These are phyloP conservation scores for Cylindricascospora bacillispora DNA, from an alignment of 1,139 yeast species.

Conservation along the genomic window DNA sequence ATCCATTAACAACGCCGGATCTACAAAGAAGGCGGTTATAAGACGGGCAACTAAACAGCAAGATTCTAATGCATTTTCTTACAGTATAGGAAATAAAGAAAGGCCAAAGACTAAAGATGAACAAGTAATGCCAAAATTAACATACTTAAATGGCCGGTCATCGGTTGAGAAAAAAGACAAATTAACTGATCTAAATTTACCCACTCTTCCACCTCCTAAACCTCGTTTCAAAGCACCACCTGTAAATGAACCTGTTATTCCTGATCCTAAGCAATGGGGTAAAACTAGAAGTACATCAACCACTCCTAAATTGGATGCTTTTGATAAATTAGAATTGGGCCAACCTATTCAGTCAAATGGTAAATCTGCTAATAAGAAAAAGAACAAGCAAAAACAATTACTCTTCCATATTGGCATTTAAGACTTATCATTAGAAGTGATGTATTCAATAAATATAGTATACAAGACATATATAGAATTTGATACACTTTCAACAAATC, in stretches of 20 bases:
- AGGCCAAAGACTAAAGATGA: conserved; percentile 3
- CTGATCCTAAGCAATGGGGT: conserved; percentile 25
- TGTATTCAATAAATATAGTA: too few species aligned
- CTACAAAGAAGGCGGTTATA: too few species aligned
- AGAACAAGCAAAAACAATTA: conserved; percentile 34
- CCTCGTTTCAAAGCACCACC: conserved; percentile 30
- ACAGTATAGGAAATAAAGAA: too few species aligned
- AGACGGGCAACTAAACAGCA: too few species aligned
- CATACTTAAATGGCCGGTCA: conserved; percentile 8
- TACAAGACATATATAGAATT: too few species aligned
- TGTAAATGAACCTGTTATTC: conserved; percentile 26
- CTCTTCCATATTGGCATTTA: conserved; percentile 33
- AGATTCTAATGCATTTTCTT: too few species aligned
- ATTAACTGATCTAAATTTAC: conserved; percentile 34
- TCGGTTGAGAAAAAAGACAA: conserved; percentile 8
- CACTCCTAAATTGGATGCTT: conserved; percentile 1
- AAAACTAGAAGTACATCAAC: conserved; percentile 8
- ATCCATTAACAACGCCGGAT: too few species aligned
- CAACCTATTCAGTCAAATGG: conserved; percentile 3
- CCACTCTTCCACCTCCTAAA: conserved; percentile 37
- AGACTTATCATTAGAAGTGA: too few species aligned
- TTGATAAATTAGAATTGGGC: conserved; percentile 5
- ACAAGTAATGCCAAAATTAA: background rate
- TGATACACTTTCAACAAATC: too few species aligned
- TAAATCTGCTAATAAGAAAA: conserved; percentile 17